Percentiles rank a stretch among this genome's conserved stretches.
These are phyloP conservation scores for Ophiocordyceps robertsii DNA, from an alignment of 2,329 filamentous ascomycete genomes.

Conservation along the genomic window DNA sequence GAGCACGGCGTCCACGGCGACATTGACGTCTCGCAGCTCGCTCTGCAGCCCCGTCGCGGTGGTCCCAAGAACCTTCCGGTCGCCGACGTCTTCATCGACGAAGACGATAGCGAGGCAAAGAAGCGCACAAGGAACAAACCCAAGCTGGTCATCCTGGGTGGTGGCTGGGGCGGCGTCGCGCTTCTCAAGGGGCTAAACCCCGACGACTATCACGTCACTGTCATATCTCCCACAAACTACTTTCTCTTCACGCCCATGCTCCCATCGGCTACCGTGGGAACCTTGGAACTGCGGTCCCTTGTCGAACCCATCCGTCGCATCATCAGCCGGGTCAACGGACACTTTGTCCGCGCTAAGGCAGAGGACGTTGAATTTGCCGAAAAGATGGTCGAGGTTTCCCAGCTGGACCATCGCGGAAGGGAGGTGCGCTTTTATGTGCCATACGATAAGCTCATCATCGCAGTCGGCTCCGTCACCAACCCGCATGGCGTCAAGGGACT, in stretches of 20 bases:
- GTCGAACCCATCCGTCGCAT: conserved; percentile 89
- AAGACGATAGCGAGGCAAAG: conserved; percentile 65
- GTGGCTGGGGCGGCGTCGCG: conserved; percentile 90
- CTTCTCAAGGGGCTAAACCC: conserved; percentile 81
- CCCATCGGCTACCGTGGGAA: conserved; percentile 91
- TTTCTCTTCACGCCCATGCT: conserved; percentile 98
- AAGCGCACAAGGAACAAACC: conserved; percentile 72
- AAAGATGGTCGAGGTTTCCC: conserved; percentile 78
- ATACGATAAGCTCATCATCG: conserved; percentile 92
- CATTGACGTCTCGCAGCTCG: conserved; percentile 71
- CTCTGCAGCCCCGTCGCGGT: conserved; percentile 66
- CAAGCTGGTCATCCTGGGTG: conserved; percentile 79
- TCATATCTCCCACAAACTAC: conserved; percentile 90
- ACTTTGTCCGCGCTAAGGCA: conserved; percentile 79
- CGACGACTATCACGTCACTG: conserved; percentile 89
- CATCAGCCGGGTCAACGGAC: conserved; percentile 61
- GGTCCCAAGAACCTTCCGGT: conserved; percentile 95
- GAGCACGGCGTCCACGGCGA: conserved; percentile 54
- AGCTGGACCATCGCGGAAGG: conserved; percentile 56
- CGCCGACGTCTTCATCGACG: conserved; percentile 74
- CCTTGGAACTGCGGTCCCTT: conserved; percentile 76
- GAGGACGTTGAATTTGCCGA: conserved; percentile 85
- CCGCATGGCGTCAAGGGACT: conserved; percentile 91
- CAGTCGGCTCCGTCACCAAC: conserved; percentile 85
- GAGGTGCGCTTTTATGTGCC: conserved; percentile 80